phyloP scores from a whole-genome alignment of 495 filamentous ascomycete species.

The Aspergillus kassunensis region DNA sequence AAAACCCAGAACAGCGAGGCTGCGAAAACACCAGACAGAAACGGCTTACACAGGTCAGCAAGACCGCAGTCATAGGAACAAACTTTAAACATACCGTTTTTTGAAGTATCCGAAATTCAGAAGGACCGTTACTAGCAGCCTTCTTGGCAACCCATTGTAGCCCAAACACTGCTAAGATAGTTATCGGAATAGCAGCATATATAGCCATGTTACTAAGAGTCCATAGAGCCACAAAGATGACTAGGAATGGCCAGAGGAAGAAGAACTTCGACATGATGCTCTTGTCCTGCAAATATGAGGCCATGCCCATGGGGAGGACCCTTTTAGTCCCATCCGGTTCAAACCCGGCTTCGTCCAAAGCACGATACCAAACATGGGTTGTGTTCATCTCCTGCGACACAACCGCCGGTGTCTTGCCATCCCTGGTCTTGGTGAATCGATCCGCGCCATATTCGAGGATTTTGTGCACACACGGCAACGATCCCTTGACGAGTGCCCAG shows the following conservation, averaged over 20 bases:
- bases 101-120: slow-evolving; percentile 82
- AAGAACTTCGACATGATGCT: slow-evolving; percentile 80
- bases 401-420: slow-evolving; percentile 80
- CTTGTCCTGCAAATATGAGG: slow-evolving; percentile 64
- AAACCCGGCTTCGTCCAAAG: slow-evolving; percentile 80
- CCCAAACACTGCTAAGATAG: slow-evolving; percentile 58
- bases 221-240: slow-evolving; percentile 64
- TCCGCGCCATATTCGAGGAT: slow-evolving; percentile 92
- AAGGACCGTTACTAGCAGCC: slow-evolving; percentile 71
- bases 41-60: slow-evolving; percentile 57
- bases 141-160: slow-evolving; percentile 78
- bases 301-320: slow-evolving; percentile 47
- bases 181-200: slow-evolving; percentile 68
- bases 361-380: slow-evolving; percentile 72
- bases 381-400: slow-evolving; percentile 91
- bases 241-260: slow-evolving; percentile 81
- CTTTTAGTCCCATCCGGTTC: slow-evolving; percentile 70
- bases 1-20: slow-evolving; percentile 81
- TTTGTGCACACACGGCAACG: slow-evolving; percentile 79
- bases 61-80: background rate
- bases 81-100: slow-evolving; percentile 61
- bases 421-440: slow-evolving; percentile 77
- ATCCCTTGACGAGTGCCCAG: slow-evolving; percentile 94
- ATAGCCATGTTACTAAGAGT: slow-evolving; percentile 71
- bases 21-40: slow-evolving; percentile 89